These are phyloP conservation scores for Suhomyces pyralidae DNA, from an alignment of 805 yeast genomes.

Conservation along the genomic window DNA sequence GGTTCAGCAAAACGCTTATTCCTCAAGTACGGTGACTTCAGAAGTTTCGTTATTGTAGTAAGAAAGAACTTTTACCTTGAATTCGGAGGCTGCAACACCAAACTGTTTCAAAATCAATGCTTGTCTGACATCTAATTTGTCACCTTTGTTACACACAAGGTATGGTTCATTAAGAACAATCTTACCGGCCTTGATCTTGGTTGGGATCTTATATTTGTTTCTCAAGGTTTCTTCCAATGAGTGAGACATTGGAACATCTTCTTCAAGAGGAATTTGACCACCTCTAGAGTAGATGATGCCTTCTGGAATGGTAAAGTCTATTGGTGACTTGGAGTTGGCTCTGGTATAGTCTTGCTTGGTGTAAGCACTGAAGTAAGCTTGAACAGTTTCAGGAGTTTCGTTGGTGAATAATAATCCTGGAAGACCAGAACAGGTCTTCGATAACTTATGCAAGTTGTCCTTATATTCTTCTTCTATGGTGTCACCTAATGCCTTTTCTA, in stretches of 20 bases:
- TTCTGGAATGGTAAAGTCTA: slow-evolving; percentile 80
- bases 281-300: slow-evolving; percentile 95
- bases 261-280: slow-evolving; percentile 85
- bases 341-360: slow-evolving; percentile 81
- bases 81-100: slow-evolving; percentile 92
- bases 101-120: slow-evolving; percentile 90
- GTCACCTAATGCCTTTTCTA: slow-evolving; percentile 89
- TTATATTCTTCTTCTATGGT: slow-evolving; percentile 86
- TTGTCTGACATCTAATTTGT: slow-evolving; percentile 81
- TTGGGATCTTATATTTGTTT: slow-evolving; percentile 85
- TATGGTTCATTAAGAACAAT: slow-evolving; percentile 72
- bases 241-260: slow-evolving; percentile 95
- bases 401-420: slow-evolving; percentile 87
- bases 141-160: slow-evolving; percentile 77
- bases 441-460: slow-evolving; percentile 72
- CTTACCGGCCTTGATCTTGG: slow-evolving; percentile 86
- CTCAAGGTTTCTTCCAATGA: slow-evolving; percentile 92
- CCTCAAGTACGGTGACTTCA: slow-evolving; percentile 23
- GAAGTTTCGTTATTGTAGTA: slow-evolving; percentile 65
- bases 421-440: slow-evolving; percentile 67
- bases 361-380: slow-evolving; percentile 79
- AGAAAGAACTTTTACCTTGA: slow-evolving; percentile 76
- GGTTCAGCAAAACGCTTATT: not conserved
- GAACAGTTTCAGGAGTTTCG: slow-evolving; percentile 85
- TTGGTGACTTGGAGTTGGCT: slow-evolving; percentile 81